Base-by-base conservation (phyloP, 148 eudicot species). In the Amaranthus cruentus region DNA sequence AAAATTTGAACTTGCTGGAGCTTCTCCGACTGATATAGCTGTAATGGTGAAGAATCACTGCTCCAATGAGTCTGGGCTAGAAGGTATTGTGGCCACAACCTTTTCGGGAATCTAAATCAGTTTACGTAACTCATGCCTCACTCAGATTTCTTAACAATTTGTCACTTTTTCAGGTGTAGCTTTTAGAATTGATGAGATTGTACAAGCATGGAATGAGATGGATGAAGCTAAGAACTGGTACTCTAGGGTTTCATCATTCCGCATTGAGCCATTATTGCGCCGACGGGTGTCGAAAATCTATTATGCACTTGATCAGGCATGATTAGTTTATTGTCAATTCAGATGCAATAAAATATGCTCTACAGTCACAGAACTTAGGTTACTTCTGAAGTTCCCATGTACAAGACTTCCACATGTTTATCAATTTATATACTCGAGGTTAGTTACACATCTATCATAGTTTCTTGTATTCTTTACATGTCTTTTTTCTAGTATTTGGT, bases 161-260 rank as follows among this genome's bases (percentile, higher is more conserved):
- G 66, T 64, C 73, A 76, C 76, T 71, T 9, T 82, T 68, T 38
- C 80, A 91, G 97, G 99, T 15, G 55, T 91, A 74, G 94, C 94
- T 43, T 95, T 95, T 88, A 91, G 91, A 68, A 87, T 95, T 71
- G 96, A 95, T 71, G 99, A 95, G 91, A 88, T 91, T 83, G 87
- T 95, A 76, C 96, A 95, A 74, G 99, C 99, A 59, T 95, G 99
- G 99, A 90, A 90, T 59, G 99, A 95, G 75, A 87, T 95, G 99
- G 87, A 88, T 75, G 99, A 95, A 72, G 99, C 97, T 46, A 92
- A 88, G 79, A 84, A 78, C 77, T 90, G 89, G 96, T 82, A 85
- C 65, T 86, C 81, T 58, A 81, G 80, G 56, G 83, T 88, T 68
- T 89, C 92, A 54, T 88, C 97, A 61, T 95, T 83, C 66, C 83